These are phyloP conservation scores for Diaporthe ampelina DNA, from an alignment of 2,329 filamentous ascomycete species.

Conservation along the genomic window DNA sequence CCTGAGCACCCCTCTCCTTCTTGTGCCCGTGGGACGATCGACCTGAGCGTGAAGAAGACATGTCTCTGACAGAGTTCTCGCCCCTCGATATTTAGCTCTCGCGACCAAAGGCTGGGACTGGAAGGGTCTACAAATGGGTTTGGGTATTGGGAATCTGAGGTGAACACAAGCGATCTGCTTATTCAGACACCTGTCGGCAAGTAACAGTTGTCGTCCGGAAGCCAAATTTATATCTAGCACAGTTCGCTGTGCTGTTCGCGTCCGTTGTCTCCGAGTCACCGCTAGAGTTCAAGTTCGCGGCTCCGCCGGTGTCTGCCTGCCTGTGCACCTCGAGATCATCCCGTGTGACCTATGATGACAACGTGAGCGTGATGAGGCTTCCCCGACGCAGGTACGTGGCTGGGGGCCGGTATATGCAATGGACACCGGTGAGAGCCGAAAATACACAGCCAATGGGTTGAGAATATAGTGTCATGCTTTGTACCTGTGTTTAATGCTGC, in stretches of 20 bases:
- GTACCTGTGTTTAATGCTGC: background rate
- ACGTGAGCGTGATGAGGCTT: conserved; percentile 15
- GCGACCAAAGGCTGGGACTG: background rate
- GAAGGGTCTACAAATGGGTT: background rate
- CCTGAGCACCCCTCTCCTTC: conserved; percentile 39
- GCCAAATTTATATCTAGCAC: conserved; percentile 5
- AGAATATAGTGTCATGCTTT: background rate
- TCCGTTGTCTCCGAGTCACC: background rate
- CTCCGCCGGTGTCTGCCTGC: conserved; percentile 15
- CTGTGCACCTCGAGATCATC: conserved; percentile 8
- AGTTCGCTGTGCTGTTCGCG: background rate
- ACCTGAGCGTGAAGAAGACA: conserved; percentile 40
- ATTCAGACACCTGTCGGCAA: background rate
- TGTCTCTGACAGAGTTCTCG: background rate
- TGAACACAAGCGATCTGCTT: background rate
- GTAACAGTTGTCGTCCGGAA: background rate
- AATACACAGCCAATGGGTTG: background rate
- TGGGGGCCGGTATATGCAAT: conserved; percentile 8
- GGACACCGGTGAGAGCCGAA: background rate
- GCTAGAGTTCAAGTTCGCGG: background rate
- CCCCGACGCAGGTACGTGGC: conserved; percentile 21
- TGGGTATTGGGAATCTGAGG: background rate
- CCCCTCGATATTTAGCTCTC: background rate
- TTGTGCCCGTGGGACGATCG: conserved; percentile 36
- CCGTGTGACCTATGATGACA: conserved; percentile 30